Evolutionary conservation across 495 filamentous ascomycete genomes (phyloP).

Genomic region (Podospora pseudopauciseta): DNA sequence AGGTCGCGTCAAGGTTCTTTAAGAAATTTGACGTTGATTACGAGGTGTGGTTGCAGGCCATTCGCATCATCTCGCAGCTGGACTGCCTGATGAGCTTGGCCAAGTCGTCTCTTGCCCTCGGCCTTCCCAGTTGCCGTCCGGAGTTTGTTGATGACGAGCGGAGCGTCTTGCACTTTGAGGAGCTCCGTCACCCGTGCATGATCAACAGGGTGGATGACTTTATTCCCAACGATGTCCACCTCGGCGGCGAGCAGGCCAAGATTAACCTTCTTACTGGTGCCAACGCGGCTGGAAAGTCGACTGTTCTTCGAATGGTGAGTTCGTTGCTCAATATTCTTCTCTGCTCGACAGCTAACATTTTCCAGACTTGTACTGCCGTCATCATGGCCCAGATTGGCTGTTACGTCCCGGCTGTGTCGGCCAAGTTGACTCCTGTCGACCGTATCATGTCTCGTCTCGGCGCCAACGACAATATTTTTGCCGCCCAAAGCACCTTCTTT

Average conservation of each 20-base stretch:
- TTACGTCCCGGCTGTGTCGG: conserved; percentile 79
- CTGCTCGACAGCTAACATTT: conserved; percentile 22
- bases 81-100: conserved; percentile 93
- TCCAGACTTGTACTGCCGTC: conserved; percentile 76
- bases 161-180: conserved; percentile 83
- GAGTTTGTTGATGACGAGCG: conserved; percentile 77
- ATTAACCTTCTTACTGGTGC: conserved; percentile 93
- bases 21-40: conserved; percentile 86
- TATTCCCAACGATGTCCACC: conserved; percentile 90
- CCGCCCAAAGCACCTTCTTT: conserved; percentile 96
- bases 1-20: conserved; percentile 79
- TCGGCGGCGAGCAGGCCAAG: conserved; percentile 76
- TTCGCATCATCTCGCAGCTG: conserved; percentile 83
- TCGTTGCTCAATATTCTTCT: conserved; percentile 5
- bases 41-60: conserved; percentile 77
- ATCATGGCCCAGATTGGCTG: conserved; percentile 99
- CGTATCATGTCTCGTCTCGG: conserved; percentile 99
- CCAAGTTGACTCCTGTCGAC: conserved; percentile 85
- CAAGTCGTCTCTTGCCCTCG: conserved; percentile 77
- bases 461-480: conserved; percentile 98
- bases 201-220: conserved; percentile 84
- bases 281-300: conserved; percentile 98
- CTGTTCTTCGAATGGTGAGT: conserved; percentile 90
- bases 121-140: conserved; percentile 84
- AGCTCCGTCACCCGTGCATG: conserved; percentile 94